Percentiles rank a stretch among this genome's conserved stretches.
Conservation (phyloP, 495 filamentous ascomycete species). For the Mytilinidion resinicola region DNA sequence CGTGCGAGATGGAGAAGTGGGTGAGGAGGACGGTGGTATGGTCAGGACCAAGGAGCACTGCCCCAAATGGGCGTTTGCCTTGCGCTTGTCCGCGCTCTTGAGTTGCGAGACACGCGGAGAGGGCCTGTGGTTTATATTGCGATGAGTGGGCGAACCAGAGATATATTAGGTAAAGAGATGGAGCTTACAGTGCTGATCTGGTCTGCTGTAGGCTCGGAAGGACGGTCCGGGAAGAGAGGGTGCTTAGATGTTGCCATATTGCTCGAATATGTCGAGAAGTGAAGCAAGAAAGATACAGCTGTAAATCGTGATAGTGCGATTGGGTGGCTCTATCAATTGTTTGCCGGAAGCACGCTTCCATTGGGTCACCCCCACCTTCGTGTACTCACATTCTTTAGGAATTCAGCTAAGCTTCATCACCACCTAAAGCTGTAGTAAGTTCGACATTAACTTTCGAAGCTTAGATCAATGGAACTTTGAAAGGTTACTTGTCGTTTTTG, state of each 20-base stretch:
- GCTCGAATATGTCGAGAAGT: too few species aligned
- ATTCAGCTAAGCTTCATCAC: too few species aligned
- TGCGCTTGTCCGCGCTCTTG: not conserved
- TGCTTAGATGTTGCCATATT: not conserved
- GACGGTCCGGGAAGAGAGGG: not conserved
- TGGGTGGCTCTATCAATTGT: too few species aligned
- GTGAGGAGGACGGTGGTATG: not conserved
- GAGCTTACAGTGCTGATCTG: not conserved
- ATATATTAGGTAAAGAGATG: not conserved
- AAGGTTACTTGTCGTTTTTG: too few species aligned
- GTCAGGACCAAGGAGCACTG: not conserved
- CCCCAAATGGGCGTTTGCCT: not conserved
- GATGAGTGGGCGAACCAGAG: not conserved
- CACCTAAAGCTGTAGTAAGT: too few species aligned
- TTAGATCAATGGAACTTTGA: too few species aligned
- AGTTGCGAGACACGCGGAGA: not conserved
- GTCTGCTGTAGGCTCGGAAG: not conserved
- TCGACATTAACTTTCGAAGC: too few species aligned
- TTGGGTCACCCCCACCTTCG: too few species aligned
- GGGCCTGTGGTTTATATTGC: not conserved
- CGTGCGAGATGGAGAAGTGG: constrained; percentile 20
- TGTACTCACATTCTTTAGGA: too few species aligned
- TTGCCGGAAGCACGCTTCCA: too few species aligned
- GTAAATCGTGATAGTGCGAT: too few species aligned
- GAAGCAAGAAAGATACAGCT: too few species aligned